These are phyloP conservation scores for Leishmania amazonensis DNA, from an alignment of 208 protist genomes.

Conservation along the genomic window DNA sequence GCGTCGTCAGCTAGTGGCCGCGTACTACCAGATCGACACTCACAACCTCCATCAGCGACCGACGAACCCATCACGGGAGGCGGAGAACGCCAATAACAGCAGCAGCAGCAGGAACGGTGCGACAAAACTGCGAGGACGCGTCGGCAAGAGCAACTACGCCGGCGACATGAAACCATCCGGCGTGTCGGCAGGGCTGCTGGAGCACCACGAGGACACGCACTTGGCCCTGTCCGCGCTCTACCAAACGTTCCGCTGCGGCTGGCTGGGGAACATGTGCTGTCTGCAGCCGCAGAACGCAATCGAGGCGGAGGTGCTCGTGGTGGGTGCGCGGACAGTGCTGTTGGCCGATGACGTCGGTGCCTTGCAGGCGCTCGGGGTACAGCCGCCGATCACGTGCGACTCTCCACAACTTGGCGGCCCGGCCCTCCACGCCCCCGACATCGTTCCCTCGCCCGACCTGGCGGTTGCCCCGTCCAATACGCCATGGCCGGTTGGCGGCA, in stretches of 20 bases:
- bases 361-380: slow-evolving; percentile 31
- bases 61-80: background rate
- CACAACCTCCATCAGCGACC: slow-evolving; percentile 29
- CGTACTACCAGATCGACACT: slow-evolving; percentile 43
- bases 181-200: slow-evolving; percentile 13
- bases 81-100: background rate
- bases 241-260: slow-evolving; percentile 51
- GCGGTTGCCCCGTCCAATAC: slow-evolving; percentile 25
- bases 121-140: background rate
- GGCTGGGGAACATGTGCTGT: slow-evolving; percentile 58
- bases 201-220: slow-evolving; percentile 21
- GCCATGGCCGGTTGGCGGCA: slow-evolving; percentile 44
- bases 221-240: slow-evolving; percentile 48
- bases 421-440: background rate
- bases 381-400: slow-evolving; percentile 1
- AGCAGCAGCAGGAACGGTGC: background rate
- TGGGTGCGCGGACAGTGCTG: slow-evolving; percentile 45
- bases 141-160: background rate
- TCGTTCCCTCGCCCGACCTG: slow-evolving; percentile 3
- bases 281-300: slow-evolving; percentile 37
- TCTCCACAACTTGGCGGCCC: slow-evolving; percentile 12
- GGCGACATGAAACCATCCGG: background rate
- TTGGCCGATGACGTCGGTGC: slow-evolving; percentile 34
- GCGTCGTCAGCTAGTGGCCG: slow-evolving; percentile 51
- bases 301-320: slow-evolving; percentile 62